Evolutionary conservation across 1,284 basidiomycete genomes (phyloP), one percentile per base, ranked within the genome.

Genomic region (Leccinum subrobustum): DNA sequence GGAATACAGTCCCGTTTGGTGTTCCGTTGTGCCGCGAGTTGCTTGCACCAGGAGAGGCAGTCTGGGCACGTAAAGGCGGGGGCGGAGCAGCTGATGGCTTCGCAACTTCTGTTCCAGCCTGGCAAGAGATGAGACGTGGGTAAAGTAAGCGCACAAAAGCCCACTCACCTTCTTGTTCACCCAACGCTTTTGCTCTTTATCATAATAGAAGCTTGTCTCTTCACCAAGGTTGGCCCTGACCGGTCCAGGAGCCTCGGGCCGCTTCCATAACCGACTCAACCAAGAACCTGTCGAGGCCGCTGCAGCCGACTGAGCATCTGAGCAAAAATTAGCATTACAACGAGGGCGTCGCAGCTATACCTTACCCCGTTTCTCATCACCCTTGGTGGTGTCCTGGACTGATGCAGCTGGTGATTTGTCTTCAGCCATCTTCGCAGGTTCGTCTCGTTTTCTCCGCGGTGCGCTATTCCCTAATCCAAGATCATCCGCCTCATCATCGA

Each of bases 171-270:
- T 95, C 77, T 92, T 96, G 76, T 98, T 96, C 20, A 99, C 89
- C 97, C 97, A 99, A 63, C 91, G 86, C 76, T 97, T 97, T 64
- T 91, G 83, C 23, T 98, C 95, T 68, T 92, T 89, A 75, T 99
- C 97, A 73, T 93, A 99, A 67, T 95, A 92, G 78, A 99, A 96
- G 52, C 88, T 82, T 33, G 84, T 93, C 71, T 96, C 88, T 69
- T 99, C 93, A 18, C 97, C 97, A 23, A 99, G 83, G 67, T 93
- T 98, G 16, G 96, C 97, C 72, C 87, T 91, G 60, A 95, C 79
- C 6, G 95, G 93, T 16, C 81, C 90, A 12, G 86, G 79, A 11
- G 79, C 67, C 7, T 83, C 80, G 23, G 81, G 77, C 54, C 82
- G 88, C 76, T 83, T 82, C 83, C 84, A 94, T 76, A 88, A 85